Conservation (phyloP, 345 rosid genomes). For the Aurinia saxatilis region DNA sequence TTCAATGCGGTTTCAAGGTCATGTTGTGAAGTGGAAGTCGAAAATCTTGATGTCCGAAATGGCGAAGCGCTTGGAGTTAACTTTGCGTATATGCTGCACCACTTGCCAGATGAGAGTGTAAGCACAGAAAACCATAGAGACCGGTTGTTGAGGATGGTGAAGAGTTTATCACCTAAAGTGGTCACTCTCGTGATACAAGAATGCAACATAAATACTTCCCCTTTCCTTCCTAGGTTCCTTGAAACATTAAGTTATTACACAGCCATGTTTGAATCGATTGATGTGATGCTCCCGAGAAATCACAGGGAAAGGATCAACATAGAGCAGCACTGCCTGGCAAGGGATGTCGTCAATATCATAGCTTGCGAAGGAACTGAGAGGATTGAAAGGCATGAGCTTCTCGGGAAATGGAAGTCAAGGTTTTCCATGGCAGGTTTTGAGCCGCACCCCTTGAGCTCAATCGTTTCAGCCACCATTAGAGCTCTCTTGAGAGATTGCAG, state of each 20-base stretch:
- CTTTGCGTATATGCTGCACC: constrained; percentile 82
- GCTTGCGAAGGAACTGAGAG: constrained; percentile 91
- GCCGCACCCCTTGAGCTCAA: constrained; percentile 69
- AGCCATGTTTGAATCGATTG: constrained; percentile 92
- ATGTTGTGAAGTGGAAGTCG: constrained; percentile 41
- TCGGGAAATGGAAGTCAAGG: constrained; percentile 73
- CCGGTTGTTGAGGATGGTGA: constrained; percentile 59
- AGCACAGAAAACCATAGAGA: constrained; percentile 73
- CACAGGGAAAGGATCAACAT: constrained; percentile 74
- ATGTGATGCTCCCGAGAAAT: constrained; percentile 58
- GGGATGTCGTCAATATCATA: constrained; percentile 78
- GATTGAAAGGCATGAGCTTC: constrained; percentile 74
- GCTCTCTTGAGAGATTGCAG: constrained; percentile 41
- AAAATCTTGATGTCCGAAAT: constrained; percentile 38
- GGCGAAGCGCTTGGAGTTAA: constrained; percentile 83
- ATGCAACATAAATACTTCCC: constrained; percentile 82
- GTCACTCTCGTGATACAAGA: constrained; percentile 94
- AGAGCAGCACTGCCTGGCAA: constrained; percentile 90
- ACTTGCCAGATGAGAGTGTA: constrained; percentile 87
- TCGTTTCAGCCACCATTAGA: constrained; percentile 59
- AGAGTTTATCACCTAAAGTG: constrained; percentile 68
- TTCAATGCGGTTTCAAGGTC: constrained; percentile 56
- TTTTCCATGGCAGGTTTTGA: constrained; percentile 80
- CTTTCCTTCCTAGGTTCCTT: constrained; percentile 70
- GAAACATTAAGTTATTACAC: constrained; percentile 68